A percentile compares a stretch with the other conserved stretches of the same genome.
Conservation (phyloP, 169 alveolate genomes). For the Plasmodium inui region DNA sequence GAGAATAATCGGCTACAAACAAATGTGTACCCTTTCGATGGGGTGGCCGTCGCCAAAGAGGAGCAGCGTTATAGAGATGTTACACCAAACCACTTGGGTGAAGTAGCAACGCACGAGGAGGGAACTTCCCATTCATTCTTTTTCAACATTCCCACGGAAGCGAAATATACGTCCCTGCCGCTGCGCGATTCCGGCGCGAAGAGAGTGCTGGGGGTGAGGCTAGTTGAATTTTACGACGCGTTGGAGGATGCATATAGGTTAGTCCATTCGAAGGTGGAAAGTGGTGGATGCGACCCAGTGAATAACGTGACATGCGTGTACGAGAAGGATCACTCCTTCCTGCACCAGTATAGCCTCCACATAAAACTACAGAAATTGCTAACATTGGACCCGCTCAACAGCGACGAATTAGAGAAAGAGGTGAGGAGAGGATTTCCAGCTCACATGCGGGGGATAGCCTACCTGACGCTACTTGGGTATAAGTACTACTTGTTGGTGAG, state of each 20-base stretch:
- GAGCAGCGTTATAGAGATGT: neutral
- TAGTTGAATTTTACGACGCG: slow-evolving; percentile 25
- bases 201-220: slow-evolving; percentile 35
- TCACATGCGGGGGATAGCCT: slow-evolving; percentile 9
- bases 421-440: slow-evolving; percentile 32
- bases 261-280: neutral
- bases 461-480: slow-evolving; percentile 26
- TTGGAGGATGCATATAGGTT: slow-evolving; percentile 55
- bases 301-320: neutral
- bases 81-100: neutral
- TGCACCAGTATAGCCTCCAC: slow-evolving; percentile 44
- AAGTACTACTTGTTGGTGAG: neutral
- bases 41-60: neutral
- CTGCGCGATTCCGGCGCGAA: neutral
- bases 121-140: neutral
- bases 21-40: neutral
- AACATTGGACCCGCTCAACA: slow-evolving; percentile 16
- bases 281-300: neutral
- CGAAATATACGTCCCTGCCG: neutral
- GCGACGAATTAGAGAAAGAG: neutral
- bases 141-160: slow-evolving; percentile 5
- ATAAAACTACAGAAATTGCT: slow-evolving; percentile 13
- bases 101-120: neutral
- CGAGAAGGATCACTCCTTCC: slow-evolving; percentile 3
- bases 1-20: neutral